Evolutionary conservation across 176 grass and related monocot genomes (phyloP), one percentile per base, ranked within the genome.

Genomic region (Canna indica): DNA sequence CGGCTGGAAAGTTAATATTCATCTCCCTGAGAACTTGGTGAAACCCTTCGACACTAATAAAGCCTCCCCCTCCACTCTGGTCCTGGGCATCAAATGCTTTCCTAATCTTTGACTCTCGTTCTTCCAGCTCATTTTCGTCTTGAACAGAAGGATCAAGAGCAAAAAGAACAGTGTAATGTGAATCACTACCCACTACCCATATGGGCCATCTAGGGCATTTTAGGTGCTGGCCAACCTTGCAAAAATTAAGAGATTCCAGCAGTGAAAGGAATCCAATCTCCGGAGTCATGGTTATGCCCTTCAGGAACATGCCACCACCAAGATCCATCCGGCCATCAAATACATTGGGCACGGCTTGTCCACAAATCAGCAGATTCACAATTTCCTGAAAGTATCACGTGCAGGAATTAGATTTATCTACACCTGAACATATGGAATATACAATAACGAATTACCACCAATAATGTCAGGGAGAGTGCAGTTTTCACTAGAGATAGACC

Each of bases 291-390:
- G 95, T 84, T 79, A 99, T 90, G 36, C 95, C 90, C 73, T 99
- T 99, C 35, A 99, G 81, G 83, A 80, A 90, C 95, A 93, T 99
- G 67, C 84, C 95, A 18, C 95, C 95, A 58, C 94, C 94, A 79
- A 93, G 81, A 72, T 99, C 95, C 95, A 99, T 93, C 70, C 86
- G 90, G 41, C 80, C 95, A 83, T 99, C 95, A 83, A 99, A 99
- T 72, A 99, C 95, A 93, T 99, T 99, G 67, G 95, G 84, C 15
- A 85, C 95, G n/a, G 95, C 95, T 83, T 88, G 82, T 67, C 95
- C 95, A 78, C 95, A 99, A 46, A 99, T 85, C 68, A 99, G 80
- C 68, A 99, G 88, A 88, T 99, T 99, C 84, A 99, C 95, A 63
- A 99, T 85, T 99, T 99, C 95, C 95, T 99, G 84, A 27, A 82